These are phyloP conservation scores for Malassezia yamatoensis DNA, from an alignment of 1,284 basidiomycete genomes.

Conservation along the genomic window DNA sequence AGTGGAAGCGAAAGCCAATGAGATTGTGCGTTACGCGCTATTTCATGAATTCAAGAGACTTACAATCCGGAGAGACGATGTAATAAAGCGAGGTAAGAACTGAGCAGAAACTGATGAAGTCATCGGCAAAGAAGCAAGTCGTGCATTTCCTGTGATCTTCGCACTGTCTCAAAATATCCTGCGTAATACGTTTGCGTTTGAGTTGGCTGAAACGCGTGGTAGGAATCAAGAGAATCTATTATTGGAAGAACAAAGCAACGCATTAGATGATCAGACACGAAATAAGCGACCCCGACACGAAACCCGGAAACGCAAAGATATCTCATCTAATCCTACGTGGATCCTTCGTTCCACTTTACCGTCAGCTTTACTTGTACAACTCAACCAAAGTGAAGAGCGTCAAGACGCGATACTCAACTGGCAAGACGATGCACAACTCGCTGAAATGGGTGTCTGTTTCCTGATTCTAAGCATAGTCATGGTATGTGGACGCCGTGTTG, in stretches of 20 bases:
- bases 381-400: background rate
- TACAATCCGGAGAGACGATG: constrained; percentile 17
- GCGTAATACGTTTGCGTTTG: constrained; percentile 21
- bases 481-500: constrained; percentile 30
- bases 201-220: constrained; percentile 25
- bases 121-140: constrained; percentile 18
- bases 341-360: constrained; percentile 22
- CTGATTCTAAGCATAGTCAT: constrained; percentile 37
- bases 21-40: constrained; percentile 26
- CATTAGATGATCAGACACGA: background rate
- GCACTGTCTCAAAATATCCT: constrained; percentile 18
- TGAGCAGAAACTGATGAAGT: background rate
- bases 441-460: constrained; percentile 28
- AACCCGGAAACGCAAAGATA: background rate
- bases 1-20: constrained; percentile 17
- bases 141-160: constrained; percentile 24
- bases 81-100: constrained; percentile 18
- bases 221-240: constrained; percentile 21
- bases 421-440: constrained; percentile 21
- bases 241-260: constrained; percentile 2
- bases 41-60: constrained; percentile 20
- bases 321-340: constrained; percentile 7
- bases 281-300: constrained; percentile 10
- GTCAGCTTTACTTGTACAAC: background rate
- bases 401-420: constrained; percentile 19